Base-by-base conservation (phyloP, 495 filamentous ascomycete genomes). In the Podospora appendiculata region DNA sequence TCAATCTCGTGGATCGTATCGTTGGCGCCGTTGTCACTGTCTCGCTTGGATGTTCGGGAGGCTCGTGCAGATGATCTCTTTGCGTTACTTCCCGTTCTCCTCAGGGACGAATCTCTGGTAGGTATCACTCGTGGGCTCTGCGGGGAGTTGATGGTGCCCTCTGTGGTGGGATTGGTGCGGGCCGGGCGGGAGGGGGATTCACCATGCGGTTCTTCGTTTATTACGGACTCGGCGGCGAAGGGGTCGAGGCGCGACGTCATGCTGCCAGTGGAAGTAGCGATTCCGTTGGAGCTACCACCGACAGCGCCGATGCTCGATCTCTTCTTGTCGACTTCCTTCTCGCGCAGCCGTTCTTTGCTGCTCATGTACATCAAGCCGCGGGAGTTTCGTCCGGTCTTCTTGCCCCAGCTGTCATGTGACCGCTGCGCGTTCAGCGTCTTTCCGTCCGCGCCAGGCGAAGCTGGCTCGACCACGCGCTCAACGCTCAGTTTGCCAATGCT, bases 21-120 rank as follows among this genome's bases (percentile, higher is more conserved):
- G 53, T 58, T 49, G 39, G 48, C 39, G 53, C 42, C 49, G 10
- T 43, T 41, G 1, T 74, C 72, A 53, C 65, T 66, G 35, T 72
- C 70, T n/a, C 66, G 65, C 60, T 59, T 71, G 12, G 71, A 65
- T 9, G 47, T 67, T 46, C 66, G 66, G 3, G 67, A 69, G 0
- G 67, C 62, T 48, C 67, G 63, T 10, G 63, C 64, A 1, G 72
- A 74, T 0, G 71, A 69, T 51, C 73, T 54, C 60, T 66, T 75
- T 14, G 61, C 62, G 50, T 54, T 67, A 7, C 60, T 54, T 10
- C 69, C 66, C 1, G 72, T 75, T 55, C 86, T 85, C 40, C 84
- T 72, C 39, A 88, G 61, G 7, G 84, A 88, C 1, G 85, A 88
- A 45, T 87, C 84, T 49, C 85, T 73, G 4, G 77, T 72, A 6